Base-by-base conservation (phyloP, 768 basidiomycete species). In the Suillus lakei region DNA sequence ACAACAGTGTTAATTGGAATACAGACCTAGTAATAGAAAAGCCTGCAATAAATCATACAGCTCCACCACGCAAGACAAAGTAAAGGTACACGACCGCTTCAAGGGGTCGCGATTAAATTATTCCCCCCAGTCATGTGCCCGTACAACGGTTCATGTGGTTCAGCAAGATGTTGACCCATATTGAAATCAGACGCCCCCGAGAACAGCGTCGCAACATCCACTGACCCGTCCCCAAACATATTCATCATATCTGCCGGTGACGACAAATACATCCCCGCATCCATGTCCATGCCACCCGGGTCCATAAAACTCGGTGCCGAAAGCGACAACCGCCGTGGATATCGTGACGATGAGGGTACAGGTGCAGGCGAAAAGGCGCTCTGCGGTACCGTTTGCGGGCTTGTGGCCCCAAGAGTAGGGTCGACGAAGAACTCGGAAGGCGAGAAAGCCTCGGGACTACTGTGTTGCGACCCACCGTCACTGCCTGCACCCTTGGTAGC, bases 381-480 rank as follows among this genome's bases (percentile, higher is more conserved):
- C 13, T 66, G 72, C 16, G 53, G 56, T 36, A 43, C 58, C 3
- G 58, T 60, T 78, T 81, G 67, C 3, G 74, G 70, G 32, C 70
- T 74, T 50, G 72, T 60, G 1, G 68, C 48, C 59, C 72, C 66
- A 44, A 63, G 71, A 7, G 69, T 56, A 54, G 83, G 78, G 68
- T 88, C 86, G n/a, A 79, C 75, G 73, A 88, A 89, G 73, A 90
- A 88, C 53, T 90, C 90, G 23, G 84, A 80, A 0, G 87, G 83
- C 2, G 89, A 87, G 70, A 89, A 90, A 8, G 84, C 82, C 71
- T 91, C 89, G 4, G 89, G 88, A 70, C 88, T 89, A 71, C 79
- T 76, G 54, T 78, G 81, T 41, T 88, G 78, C 79, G 68, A 85
- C 76, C 73, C 41, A 36, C 66, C 83, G 79, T 62, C 86, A 76